phyloP scores from a whole-genome alignment of 768 basidiomycete species.

The Tulasnella sp. region DNA sequence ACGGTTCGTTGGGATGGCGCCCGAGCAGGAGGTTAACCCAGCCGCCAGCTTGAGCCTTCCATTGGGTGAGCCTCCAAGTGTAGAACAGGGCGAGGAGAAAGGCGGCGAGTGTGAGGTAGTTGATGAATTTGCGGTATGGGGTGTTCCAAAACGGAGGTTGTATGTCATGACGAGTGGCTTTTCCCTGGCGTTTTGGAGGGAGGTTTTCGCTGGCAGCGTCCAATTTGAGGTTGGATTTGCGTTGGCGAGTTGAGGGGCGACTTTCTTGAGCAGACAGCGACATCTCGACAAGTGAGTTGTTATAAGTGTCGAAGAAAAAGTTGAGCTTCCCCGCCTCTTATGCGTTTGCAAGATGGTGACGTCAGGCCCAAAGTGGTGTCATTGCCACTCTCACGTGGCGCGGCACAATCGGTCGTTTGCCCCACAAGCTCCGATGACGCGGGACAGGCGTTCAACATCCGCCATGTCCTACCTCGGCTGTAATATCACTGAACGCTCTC shows the following conservation, averaged over 20 bases:
- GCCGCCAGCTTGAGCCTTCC: conserved; percentile 29
- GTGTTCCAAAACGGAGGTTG: conserved; percentile 19
- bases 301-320: neutral
- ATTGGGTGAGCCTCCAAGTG: conserved; percentile 30
- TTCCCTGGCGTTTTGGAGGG: conserved; percentile 21
- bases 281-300: neutral
- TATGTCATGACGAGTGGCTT: conserved; percentile 2
- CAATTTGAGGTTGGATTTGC: neutral
- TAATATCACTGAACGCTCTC: neutral
- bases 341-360: neutral
- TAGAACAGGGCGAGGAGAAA: conserved; percentile 28
- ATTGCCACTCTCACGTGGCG: neutral
- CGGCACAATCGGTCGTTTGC: neutral
- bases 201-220: conserved; percentile 9
- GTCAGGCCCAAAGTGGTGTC: neutral
- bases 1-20: conserved; percentile 23
- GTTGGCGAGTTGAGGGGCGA: neutral
- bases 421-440: conserved; percentile 1
- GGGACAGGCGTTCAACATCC: too few species aligned
- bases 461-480: too few species aligned
- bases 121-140: conserved; percentile 25
- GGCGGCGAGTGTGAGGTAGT: conserved; percentile 23
- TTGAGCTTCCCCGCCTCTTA: neutral
- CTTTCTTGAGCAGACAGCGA: neutral
- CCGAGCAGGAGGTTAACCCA: conserved; percentile 31